Evolutionary conservation across 805 yeast genomes (phyloP), one percentile per base, ranked within the genome.

Genomic region (Yarrowia osloensis): DNA sequence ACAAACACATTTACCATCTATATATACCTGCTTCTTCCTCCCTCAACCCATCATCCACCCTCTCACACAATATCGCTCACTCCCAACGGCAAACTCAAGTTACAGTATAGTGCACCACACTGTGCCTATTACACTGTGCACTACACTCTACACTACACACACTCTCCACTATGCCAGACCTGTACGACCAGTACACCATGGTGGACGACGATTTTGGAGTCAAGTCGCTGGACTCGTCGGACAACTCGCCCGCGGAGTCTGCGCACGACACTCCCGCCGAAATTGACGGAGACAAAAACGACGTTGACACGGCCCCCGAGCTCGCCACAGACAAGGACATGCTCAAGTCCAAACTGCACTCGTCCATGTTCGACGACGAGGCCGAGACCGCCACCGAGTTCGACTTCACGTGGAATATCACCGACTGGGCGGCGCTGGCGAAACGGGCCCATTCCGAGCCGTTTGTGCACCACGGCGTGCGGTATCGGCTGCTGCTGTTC

Each of bases 401-500:
- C 15, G 65, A 67, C 29, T 69, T 44, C 67, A 75, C 78, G 8
- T 79, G 81, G 81, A 69, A 68, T 24, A 76, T 79, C 50, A 70
- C 68, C 21, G 75, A 78, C 72, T 82, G 83, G 77, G 70, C 73
- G 50, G 72, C 70, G 65, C 77, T 80, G 19, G 74, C 73, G 17
- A 71, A 74, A 69, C 70, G 80, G 70, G 68, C 74, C 67, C 73
- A 74, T 26, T 75, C 78, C 11, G 77, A 74, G 24, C 59, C 70
- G 40, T 71, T 74, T 73, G 71, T 71, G 68, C 67, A 74, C 61
- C 74, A 76, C 24, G 75, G 74, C 57, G 73, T 68, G 66, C 67
- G 70, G 72, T 70, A 79, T 79, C 86, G 86, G 71, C 74, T 92
- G 2, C 79, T 94, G 46, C 75, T 94, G 39, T 90, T 92, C 74